These are phyloP conservation scores for Penicillium palitans DNA, from an alignment of 2,329 filamentous ascomycete genomes.

Conservation along the genomic window DNA sequence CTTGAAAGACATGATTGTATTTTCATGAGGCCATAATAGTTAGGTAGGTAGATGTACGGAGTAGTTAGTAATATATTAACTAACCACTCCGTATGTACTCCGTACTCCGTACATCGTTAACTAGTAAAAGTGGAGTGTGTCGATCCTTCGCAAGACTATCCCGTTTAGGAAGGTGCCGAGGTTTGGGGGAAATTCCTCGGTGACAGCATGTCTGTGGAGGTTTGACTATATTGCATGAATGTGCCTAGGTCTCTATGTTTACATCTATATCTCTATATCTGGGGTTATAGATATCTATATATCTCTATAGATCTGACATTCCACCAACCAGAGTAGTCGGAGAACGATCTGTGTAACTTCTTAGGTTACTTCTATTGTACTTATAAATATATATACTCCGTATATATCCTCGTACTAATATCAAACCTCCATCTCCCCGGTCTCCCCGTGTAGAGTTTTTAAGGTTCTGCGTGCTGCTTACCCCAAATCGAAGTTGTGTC, in stretches of 20 bases:
- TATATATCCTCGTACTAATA: background rate
- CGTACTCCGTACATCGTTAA: too few relatives aligned
- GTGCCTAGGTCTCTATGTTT: too few relatives aligned
- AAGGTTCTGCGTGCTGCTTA: background rate
- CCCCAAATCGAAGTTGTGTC: background rate
- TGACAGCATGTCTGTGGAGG: background rate
- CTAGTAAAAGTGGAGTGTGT: background rate
- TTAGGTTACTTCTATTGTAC: background rate
- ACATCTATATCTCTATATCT: background rate
- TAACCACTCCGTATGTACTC: too few relatives aligned
- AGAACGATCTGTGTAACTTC: background rate
- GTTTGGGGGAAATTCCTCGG: background rate
- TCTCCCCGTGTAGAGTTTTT: background rate
- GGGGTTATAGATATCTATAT: background rate
- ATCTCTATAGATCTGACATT: background rate
- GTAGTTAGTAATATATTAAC: too few relatives aligned
- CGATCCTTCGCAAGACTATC: constrained; percentile 20
- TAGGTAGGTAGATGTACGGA: too few relatives aligned
- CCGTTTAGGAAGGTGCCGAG: constrained; percentile 10
- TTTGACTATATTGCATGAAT: background rate
- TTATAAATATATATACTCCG: background rate
- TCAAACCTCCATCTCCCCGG: background rate
- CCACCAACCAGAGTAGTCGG: background rate
- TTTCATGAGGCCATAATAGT: background rate
- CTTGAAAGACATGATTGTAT: constrained; percentile 20